Percentiles rank a stretch among this genome's conserved stretches.
Evolutionary conservation across 176 grass and related monocot species (phyloP).

Genomic region (Triticum urartu): DNA sequence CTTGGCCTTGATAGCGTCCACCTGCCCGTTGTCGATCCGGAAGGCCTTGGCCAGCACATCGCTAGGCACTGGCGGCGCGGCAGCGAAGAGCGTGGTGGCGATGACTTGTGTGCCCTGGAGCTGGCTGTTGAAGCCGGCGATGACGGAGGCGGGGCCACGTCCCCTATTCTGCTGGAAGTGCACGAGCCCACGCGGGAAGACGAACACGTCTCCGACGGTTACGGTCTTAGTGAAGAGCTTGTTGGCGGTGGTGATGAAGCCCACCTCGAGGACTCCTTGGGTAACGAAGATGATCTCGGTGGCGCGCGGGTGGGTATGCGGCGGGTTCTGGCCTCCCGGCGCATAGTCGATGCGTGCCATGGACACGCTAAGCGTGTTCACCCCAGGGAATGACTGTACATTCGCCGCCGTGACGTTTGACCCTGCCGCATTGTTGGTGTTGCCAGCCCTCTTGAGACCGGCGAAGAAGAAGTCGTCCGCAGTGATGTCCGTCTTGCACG

Average conservation of each 20-base stretch:
- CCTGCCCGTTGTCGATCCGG: conserved; percentile 23
- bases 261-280: conserved; percentile 60
- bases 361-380: conserved; percentile 73
- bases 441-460: conserved; percentile 34
- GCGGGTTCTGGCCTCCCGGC: conserved; percentile 51
- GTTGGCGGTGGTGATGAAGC: conserved; percentile 74
- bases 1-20: conserved; percentile 51
- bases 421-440: conserved; percentile 46
- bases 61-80: conserved; percentile 31
- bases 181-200: conserved; percentile 59
- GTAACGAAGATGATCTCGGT: conserved; percentile 56
- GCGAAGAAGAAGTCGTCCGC: conserved; percentile 65
- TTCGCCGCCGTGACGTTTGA: conserved; percentile 50
- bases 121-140: conserved; percentile 79
- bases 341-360: conserved; percentile 74
- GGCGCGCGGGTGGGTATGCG: conserved; percentile 77
- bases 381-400: conserved; percentile 43
- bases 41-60: conserved; percentile 68
- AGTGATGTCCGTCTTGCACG: conserved; percentile 55
- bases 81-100: conserved; percentile 49
- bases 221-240: conserved; percentile 54
- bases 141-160: conserved; percentile 29
- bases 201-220: conserved; percentile 54
- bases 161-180: conserved; percentile 79
- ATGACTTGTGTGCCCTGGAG: conserved; percentile 66